Evolutionary conservation across 1,139 yeast species (phyloP).

Genomic region (Lodderomyces oxycetoniae): DNA sequence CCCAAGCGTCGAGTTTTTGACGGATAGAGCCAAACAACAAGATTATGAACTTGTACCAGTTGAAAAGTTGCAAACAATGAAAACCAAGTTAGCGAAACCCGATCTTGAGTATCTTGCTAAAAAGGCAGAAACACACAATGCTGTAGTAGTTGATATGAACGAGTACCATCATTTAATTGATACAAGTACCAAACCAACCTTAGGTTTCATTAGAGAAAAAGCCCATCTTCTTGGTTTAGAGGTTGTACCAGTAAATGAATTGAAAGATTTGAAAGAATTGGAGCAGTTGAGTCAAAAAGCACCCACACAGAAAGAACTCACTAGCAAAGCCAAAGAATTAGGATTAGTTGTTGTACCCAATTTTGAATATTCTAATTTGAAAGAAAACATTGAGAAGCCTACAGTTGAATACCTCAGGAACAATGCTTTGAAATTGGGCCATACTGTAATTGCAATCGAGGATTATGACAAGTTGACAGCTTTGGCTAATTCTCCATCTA

Average conservation of each 20-base stretch:
- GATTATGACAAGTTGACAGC: constrained; percentile 25
- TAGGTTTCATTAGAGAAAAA: constrained; percentile 23
- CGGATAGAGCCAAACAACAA: constrained; percentile 16
- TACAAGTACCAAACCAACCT: constrained; percentile 19
- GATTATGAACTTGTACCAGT: constrained; percentile 22
- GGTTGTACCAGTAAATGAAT: constrained; percentile 18
- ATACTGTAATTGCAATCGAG: constrained; percentile 19
- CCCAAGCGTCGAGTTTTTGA: constrained; percentile 29
- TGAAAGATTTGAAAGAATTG: constrained; percentile 16
- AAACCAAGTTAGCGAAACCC: constrained; percentile 19
- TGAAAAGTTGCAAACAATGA: constrained; percentile 18
- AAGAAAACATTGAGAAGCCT: constrained; percentile 16
- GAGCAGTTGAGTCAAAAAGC: too few relatives aligned
- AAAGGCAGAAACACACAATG: constrained; percentile 19
- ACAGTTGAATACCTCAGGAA: constrained; percentile 18
- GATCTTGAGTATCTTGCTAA: constrained; percentile 22
- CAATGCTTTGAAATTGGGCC: constrained; percentile 17
- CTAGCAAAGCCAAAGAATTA: constrained; percentile 15
- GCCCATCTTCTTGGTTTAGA: constrained; percentile 17
- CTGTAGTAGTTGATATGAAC: constrained; percentile 16
- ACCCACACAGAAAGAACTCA: constrained; percentile 22
- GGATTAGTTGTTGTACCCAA: constrained; percentile 16
- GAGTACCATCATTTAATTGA: constrained; percentile 16
- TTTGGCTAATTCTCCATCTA: constrained; percentile 28
- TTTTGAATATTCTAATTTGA: constrained; percentile 13